Conservation (phyloP, 2,329 filamentous ascomycete species). For the Escovopsis weberi region DNA sequence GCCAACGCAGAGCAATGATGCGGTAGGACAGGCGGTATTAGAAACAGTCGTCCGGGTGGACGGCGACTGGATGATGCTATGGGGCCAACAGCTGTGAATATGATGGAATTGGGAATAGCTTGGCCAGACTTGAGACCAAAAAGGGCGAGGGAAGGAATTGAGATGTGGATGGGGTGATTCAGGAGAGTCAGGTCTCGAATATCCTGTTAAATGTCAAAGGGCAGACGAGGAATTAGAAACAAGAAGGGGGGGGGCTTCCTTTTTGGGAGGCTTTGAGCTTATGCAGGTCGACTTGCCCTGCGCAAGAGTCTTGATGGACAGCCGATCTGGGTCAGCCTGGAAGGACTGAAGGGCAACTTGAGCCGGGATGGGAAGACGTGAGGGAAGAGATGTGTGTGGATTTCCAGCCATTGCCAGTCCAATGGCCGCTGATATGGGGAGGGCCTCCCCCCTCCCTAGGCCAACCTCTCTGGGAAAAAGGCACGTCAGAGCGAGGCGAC, state of each 20-base stretch:
- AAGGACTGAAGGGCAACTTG: conserved; percentile 4
- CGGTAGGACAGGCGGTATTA: background rate
- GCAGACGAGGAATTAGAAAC: conserved; percentile 13
- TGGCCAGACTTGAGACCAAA: conserved; percentile 7
- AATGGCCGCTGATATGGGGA: conserved; percentile 2
- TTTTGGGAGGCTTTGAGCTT: conserved; percentile 16
- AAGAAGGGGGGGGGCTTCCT: conserved; percentile 18
- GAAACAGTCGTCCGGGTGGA: background rate
- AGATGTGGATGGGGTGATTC: conserved; percentile 12
- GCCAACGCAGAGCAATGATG: background rate
- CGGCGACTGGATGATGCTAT: conserved; percentile 1
- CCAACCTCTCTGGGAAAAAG: conserved; percentile 7
- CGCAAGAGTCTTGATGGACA: conserved; percentile 8
- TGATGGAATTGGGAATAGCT: conserved; percentile 4
- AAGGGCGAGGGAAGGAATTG: conserved; percentile 7
- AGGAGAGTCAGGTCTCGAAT: conserved; percentile 16
- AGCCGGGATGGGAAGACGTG: conserved; percentile 1
- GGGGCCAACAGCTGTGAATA: background rate
- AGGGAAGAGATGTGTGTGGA: conserved; percentile 4
- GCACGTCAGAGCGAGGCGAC: conserved; percentile 6
- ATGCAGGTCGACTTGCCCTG: conserved; percentile 19
- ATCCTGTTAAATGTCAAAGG: conserved; percentile 11
- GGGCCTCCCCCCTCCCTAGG: background rate
- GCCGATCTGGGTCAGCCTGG: conserved; percentile 6
- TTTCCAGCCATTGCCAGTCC: background rate